A percentile compares a stretch with the other conserved stretches of the same genome.
Evolutionary conservation across 495 filamentous ascomycete genomes (phyloP).

Genomic region (Friedmanniomyces simplex): DNA sequence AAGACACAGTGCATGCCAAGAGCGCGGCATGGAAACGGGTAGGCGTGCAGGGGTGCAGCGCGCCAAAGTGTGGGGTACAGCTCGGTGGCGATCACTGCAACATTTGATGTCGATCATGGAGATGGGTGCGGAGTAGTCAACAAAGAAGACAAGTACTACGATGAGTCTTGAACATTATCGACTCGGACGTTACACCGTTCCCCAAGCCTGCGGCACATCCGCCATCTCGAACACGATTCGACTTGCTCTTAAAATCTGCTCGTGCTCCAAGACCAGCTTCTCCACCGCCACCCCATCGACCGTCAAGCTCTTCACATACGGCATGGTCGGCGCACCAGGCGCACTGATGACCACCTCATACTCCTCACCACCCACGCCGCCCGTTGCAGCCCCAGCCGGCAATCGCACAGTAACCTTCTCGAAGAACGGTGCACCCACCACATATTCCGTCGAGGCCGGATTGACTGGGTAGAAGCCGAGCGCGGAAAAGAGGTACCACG

Average conservation of each 20-base stretch:
- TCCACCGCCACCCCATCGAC: conserved; percentile 13
- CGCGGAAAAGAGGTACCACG: conserved; percentile 18
- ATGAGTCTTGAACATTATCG: too few relatives aligned
- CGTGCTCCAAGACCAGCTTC: conserved; percentile 14
- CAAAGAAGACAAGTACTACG: too few relatives aligned
- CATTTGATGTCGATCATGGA: too few relatives aligned
- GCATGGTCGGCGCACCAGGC: conserved; percentile 12
- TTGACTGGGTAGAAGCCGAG: conserved; percentile 21
- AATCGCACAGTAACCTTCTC: conserved; percentile 16
- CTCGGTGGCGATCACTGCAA: too few relatives aligned
- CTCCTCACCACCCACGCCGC: conserved; percentile 13
- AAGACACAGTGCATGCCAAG: not conserved
- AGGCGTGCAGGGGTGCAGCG: too few relatives aligned
- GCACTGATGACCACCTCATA: conserved; percentile 10
- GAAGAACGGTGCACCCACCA: conserved; percentile 19
- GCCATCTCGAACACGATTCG: conserved; percentile 20
- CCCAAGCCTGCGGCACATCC: conserved; percentile 12
- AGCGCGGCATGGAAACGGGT: too few relatives aligned
- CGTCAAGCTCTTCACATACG: conserved; percentile 17
- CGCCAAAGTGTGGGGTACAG: too few relatives aligned
- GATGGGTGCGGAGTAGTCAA: too few relatives aligned
- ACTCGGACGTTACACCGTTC: not conserved
- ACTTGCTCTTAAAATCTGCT: conserved; percentile 12
- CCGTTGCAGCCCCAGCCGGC: conserved; percentile 13
- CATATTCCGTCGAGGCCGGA: conserved; percentile 15